Percentiles rank a stretch among this genome's conserved stretches.
Conservation (phyloP, 345 rosid genomes). For the Acer saccharum region DNA sequence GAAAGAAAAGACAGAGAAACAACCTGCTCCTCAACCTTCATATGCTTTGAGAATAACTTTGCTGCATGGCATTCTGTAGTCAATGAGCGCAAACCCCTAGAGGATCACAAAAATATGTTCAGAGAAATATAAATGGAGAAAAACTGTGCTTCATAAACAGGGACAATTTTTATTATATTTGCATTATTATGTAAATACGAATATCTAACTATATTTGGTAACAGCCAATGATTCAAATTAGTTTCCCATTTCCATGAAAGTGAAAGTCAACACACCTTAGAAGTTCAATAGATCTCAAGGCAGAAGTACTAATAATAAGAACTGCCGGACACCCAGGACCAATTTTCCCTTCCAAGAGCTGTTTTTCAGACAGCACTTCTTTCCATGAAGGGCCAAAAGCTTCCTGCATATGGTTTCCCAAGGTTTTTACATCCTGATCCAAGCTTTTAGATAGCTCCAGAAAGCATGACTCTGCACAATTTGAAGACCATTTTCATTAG, state of each 20-base stretch:
- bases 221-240: background rate
- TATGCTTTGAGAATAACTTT: conserved; percentile 85
- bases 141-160: too few species aligned
- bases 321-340: conserved; percentile 75
- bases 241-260: background rate
- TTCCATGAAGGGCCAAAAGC: conserved; percentile 67
- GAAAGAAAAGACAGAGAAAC: conserved; percentile 17
- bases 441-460: conserved; percentile 47
- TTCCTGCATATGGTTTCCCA: conserved; percentile 56
- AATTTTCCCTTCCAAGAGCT: conserved; percentile 47
- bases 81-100: conserved; percentile 65
- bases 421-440: conserved; percentile 46
- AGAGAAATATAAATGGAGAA: background rate
- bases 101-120: background rate
- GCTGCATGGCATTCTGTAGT: conserved; percentile 72
- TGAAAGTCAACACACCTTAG: conserved; percentile 43
- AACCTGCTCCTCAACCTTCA: conserved; percentile 95
- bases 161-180: background rate
- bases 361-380: conserved; percentile 54
- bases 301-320: conserved; percentile 66
- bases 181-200: background rate
- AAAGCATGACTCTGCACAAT: conserved; percentile 52
- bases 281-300: conserved; percentile 72
- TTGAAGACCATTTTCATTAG: background rate
- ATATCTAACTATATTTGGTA: background rate